Conservation (phyloP, 768 basidiomycete genomes). For the Ramaria rubella region DNA sequence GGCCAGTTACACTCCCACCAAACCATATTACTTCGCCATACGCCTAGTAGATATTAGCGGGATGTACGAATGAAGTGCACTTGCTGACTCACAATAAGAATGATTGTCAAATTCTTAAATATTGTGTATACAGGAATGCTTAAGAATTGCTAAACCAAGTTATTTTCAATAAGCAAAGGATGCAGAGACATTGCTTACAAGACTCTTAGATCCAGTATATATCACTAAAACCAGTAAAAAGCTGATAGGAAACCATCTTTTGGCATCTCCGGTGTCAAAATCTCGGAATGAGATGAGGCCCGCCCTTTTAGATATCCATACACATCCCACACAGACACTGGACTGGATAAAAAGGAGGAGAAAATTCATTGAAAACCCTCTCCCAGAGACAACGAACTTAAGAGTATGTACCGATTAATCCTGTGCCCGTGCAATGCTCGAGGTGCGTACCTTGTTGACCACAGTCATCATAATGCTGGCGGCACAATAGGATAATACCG, state of each 20-base stretch:
- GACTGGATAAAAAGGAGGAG: slow-evolving; percentile 89
- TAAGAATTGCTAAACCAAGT: slow-evolving; percentile 73
- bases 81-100: slow-evolving; percentile 70
- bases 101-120: slow-evolving; percentile 99
- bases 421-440: neutral
- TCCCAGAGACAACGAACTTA: slow-evolving; percentile 92
- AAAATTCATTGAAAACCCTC: slow-evolving; percentile 94
- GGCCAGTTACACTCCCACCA: slow-evolving; percentile 76
- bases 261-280: slow-evolving; percentile 79
- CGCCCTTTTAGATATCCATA: slow-evolving; percentile 61
- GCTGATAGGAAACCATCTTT: slow-evolving; percentile 92
- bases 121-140: slow-evolving; percentile 98
- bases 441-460: slow-evolving; percentile 74
- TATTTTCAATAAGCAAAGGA: neutral
- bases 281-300: slow-evolving; percentile 80
- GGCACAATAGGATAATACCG: slow-evolving; percentile 83
- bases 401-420: neutral
- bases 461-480: slow-evolving; percentile 97
- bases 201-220: slow-evolving; percentile 95
- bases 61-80: slow-evolving; percentile 3
- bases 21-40: slow-evolving; percentile 99
- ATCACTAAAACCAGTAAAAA: slow-evolving; percentile 89
- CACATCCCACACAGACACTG: slow-evolving; percentile 76
- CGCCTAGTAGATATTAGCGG: slow-evolving; percentile 44
- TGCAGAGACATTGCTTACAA: slow-evolving; percentile 50